Percentiles rank a stretch among this genome's conserved stretches.
phyloP scores from a whole-genome alignment of 768 basidiomycete species.

The Cyclocybe aegerita region DNA sequence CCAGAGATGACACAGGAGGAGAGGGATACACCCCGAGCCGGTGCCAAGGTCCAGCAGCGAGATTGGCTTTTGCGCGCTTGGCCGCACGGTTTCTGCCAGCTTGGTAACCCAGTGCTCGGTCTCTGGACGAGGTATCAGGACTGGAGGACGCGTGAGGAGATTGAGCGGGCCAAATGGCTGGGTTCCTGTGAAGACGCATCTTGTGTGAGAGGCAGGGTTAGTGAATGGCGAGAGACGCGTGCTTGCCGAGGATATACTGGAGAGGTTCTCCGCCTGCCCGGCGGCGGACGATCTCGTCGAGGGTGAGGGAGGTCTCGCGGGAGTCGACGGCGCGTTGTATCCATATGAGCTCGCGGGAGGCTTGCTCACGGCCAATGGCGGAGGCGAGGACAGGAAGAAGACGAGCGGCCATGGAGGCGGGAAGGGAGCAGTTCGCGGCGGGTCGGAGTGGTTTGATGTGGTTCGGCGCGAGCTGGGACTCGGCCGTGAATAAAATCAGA shows the following conservation, averaged over 20 bases:
- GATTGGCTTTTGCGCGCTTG: constrained; percentile 31
- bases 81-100: constrained; percentile 49
- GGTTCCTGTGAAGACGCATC: constrained; percentile 46
- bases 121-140: constrained; percentile 93
- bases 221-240: constrained; percentile 6
- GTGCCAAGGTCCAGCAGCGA: constrained; percentile 87
- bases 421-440: constrained; percentile 6
- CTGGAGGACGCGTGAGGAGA: constrained; percentile 71
- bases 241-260: constrained; percentile 86
- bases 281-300: constrained; percentile 52
- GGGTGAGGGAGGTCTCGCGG: constrained; percentile 15
- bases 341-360: constrained; percentile 43
- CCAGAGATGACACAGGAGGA: constrained; percentile 73
- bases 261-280: constrained; percentile 74
- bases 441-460: constrained; percentile 14
- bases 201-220: constrained; percentile 13
- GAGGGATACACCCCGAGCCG: constrained; percentile 89
- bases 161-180: constrained; percentile 87
- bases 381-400: constrained; percentile 25
- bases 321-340: constrained; percentile 30
- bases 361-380: constrained; percentile 35
- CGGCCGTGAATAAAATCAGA: constrained; percentile 28
- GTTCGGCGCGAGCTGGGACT: constrained; percentile 16
- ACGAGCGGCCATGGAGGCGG: constrained; percentile 23
- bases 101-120: constrained; percentile 82